phyloP scores from a whole-genome alignment of 148 eudicot species.

The Cornus suecica region DNA sequence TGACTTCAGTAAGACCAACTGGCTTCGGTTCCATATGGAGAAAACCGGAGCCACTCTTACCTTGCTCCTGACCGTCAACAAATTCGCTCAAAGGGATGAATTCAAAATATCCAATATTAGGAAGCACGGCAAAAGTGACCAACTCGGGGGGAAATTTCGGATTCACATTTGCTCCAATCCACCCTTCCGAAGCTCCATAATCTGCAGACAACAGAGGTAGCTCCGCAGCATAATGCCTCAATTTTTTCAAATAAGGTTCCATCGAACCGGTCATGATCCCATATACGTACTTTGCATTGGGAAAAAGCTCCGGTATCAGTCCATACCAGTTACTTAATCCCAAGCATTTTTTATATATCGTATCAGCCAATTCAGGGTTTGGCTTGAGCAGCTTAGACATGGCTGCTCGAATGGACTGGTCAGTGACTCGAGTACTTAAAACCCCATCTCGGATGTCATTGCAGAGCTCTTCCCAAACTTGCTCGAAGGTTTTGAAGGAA shows the following conservation, averaged over 20 bases:
- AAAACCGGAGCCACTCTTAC: not conserved
- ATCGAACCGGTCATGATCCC: constrained; percentile 83
- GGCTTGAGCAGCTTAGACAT: constrained; percentile 52
- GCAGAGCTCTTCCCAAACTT: constrained; percentile 55
- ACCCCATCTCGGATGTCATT: constrained; percentile 46
- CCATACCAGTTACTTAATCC: constrained; percentile 67
- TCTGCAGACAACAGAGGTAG: constrained; percentile 66
- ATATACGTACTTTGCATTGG: constrained; percentile 64
- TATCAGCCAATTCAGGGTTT: constrained; percentile 55
- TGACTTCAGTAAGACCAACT: constrained; percentile 60
- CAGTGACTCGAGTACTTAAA: constrained; percentile 36
- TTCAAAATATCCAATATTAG: constrained; percentile 68
- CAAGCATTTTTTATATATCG: constrained; percentile 34
- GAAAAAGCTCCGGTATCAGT: constrained; percentile 58
- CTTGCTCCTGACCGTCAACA: constrained; percentile 11
- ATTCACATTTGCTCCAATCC: constrained; percentile 75
- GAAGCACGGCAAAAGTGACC: constrained; percentile 69
- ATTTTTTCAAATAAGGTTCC: constrained; percentile 71
- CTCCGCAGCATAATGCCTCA: constrained; percentile 65
- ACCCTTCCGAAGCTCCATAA: constrained; percentile 83
- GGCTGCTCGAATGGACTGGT: constrained; percentile 37
- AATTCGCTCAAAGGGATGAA: constrained; percentile 51
- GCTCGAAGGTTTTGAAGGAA: constrained; percentile 58
- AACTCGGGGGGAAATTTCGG: constrained; percentile 64
- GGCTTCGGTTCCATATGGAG: constrained; percentile 35